These are phyloP conservation scores for Rosellinia necatrix DNA, from an alignment of 2,329 filamentous ascomycete genomes.

Conservation along the genomic window DNA sequence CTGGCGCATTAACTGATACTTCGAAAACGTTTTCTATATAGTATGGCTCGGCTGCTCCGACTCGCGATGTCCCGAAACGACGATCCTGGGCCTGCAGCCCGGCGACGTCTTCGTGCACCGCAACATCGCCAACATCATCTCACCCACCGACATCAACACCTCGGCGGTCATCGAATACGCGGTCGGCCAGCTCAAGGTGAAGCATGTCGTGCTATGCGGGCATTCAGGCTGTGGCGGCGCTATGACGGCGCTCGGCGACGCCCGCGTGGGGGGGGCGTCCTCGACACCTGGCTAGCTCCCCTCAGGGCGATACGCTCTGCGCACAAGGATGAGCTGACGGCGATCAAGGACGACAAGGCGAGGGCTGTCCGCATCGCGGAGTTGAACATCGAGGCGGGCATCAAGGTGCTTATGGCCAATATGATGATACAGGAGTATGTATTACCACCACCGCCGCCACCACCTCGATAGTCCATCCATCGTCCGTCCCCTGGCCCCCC, in stretches of 20 bases:
- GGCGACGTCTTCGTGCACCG: constrained; percentile 89
- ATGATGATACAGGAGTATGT: background rate
- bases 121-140: constrained; percentile 86
- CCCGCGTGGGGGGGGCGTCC: constrained; percentile 57
- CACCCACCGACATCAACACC: constrained; percentile 74
- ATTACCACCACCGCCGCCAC: no score
- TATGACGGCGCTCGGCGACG: constrained; percentile 57
- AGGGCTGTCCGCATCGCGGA: constrained; percentile 69
- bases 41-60: constrained; percentile 90
- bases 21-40: constrained; percentile 32
- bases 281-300: constrained; percentile 61
- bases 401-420: constrained; percentile 58
- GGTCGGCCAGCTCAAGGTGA: constrained; percentile 71
- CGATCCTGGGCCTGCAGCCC: constrained; percentile 75
- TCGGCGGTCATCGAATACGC: constrained; percentile 80
- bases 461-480: no score
- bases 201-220: constrained; percentile 72
- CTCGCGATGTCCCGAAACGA: constrained; percentile 82
- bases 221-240: constrained; percentile 73
- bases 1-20: constrained; percentile 10
- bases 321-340: constrained; percentile 60
- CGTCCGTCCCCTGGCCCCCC: no score
- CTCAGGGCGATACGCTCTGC: constrained; percentile 50
- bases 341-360: constrained; percentile 57
- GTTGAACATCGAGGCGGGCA: constrained; percentile 73